phyloP scores from a whole-genome alignment of 2,329 filamentous ascomycete genomes.

The Botrytis squamosa region DNA sequence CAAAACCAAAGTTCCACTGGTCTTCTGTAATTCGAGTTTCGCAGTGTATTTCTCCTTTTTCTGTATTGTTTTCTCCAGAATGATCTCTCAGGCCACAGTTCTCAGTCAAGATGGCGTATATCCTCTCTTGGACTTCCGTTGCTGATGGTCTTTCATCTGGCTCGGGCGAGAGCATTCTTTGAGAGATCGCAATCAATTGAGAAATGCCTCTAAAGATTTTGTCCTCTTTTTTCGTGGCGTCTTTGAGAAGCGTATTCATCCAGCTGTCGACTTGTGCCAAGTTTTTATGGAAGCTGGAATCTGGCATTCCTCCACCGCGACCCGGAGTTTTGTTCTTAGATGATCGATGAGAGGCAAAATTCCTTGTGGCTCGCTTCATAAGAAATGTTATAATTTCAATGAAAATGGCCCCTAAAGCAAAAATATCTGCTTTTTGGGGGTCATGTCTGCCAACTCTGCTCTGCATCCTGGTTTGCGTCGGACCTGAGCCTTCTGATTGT shows the following conservation, averaged over 20 bases:
- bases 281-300: slow-evolving; percentile 72
- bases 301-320: slow-evolving; percentile 56
- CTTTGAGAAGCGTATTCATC: slow-evolving; percentile 61
- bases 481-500: neutral
- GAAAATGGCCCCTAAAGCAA: slow-evolving; percentile 70
- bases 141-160: slow-evolving; percentile 55
- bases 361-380: slow-evolving; percentile 63
- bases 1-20: slow-evolving; percentile 35
- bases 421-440: slow-evolving; percentile 65
- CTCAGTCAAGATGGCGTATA: slow-evolving; percentile 52
- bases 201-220: slow-evolving; percentile 51
- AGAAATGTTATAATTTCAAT: slow-evolving; percentile 69
- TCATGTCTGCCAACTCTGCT: slow-evolving; percentile 45
- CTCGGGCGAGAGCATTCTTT: slow-evolving; percentile 53
- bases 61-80: neutral
- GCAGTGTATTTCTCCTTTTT: slow-evolving; percentile 32
- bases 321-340: slow-evolving; percentile 57
- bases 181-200: slow-evolving; percentile 53
- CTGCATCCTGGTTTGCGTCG: neutral
- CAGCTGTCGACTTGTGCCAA: slow-evolving; percentile 66
- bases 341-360: slow-evolving; percentile 65
- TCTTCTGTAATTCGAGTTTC: slow-evolving; percentile 24
- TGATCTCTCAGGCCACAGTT: slow-evolving; percentile 28
- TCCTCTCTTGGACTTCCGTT: slow-evolving; percentile 50
- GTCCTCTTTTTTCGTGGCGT: slow-evolving; percentile 50